Evolutionary conservation across 1,284 basidiomycete species (phyloP), one percentile per base, ranked within the genome.

Genomic region (Puccinia horiana): DNA sequence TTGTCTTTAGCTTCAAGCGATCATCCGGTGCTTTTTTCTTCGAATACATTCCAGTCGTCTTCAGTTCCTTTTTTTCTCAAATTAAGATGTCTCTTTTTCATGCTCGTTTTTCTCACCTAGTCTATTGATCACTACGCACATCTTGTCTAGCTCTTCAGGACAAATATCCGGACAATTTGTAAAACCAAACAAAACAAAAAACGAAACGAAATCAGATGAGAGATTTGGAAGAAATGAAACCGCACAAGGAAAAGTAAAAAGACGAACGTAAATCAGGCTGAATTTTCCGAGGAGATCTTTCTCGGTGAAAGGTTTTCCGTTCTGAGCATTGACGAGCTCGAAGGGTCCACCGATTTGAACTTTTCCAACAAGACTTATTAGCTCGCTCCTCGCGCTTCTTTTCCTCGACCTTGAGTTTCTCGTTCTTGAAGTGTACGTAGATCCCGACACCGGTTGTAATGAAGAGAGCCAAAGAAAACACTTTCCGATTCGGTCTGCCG

Each of bases 101-200:
- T 54, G 26, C 20, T 23, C n/a, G 42, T 14, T n/a, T 44, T 29
- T 88, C 92, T 84, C 84, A 92, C 94, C 92, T 82, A 94, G 89
- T 67, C 89, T 88, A 58, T 93, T 89, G 49, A 98, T 90, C n/a
- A 96, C 92, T 0, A 88, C 90, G 26, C 92, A 92, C 90, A 98
- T 92, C 89, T 99, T 99, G 89, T 99, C 96, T 44, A 99, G 90
- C 88, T 99, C 96, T 83, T 97, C 94, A 1, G 96, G 96, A 87
- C 96, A 99, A 83, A 99, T 98, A 88, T 99, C 96, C 3, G 96
- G 97, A 87, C 95, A 97, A 88, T 97, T 95, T 44, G 95, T 95
- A 88, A 97, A 97, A 18, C 95, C 95, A 88, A 98, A 98, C 86
- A 86, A 82, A 16, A 26, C 8, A n/a, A 37, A n/a, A 18, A 16